These are phyloP conservation scores for Phlebiopsis flavidoalba DNA, from an alignment of 768 basidiomycete species.

Conservation along the genomic window DNA sequence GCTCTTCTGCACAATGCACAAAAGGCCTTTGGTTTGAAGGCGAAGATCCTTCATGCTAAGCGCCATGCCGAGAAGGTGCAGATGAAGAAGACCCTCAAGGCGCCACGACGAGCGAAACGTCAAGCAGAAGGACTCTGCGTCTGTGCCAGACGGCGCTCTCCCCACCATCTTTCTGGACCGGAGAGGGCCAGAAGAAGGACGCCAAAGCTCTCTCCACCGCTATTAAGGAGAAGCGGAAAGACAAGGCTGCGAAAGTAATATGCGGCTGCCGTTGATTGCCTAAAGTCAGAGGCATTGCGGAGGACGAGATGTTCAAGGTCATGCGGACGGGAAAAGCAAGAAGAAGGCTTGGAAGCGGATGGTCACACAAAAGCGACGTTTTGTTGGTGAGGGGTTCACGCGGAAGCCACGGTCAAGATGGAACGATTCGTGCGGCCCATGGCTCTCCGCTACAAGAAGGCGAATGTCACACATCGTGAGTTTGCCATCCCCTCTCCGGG, in stretches of 20 bases:
- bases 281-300: slow-evolving; percentile 95
- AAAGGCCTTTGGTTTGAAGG: slow-evolving; percentile 94
- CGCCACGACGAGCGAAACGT: slow-evolving; percentile 98
- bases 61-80: slow-evolving; percentile 97
- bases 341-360: slow-evolving; percentile 98
- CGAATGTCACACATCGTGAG: slow-evolving; percentile 97
- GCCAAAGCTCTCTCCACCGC: slow-evolving; percentile 94
- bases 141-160: slow-evolving; percentile 84
- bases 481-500: slow-evolving; percentile 1
- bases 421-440: slow-evolving; percentile 97
- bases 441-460: slow-evolving; percentile 96
- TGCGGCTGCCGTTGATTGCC: slow-evolving; percentile 89
- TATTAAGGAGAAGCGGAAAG: slow-evolving; percentile 97
- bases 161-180: slow-evolving; percentile 97
- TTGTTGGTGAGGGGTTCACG: slow-evolving; percentile 97
- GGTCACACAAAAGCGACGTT: slow-evolving; percentile 61
- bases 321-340: slow-evolving; percentile 97
- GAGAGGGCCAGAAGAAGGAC: slow-evolving; percentile 91
- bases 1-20: slow-evolving; percentile 81
- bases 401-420: slow-evolving; percentile 98
- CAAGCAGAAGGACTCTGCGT: slow-evolving; percentile 84
- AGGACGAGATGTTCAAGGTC: slow-evolving; percentile 99
- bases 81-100: slow-evolving; percentile 99
- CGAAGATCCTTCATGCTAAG: slow-evolving; percentile 95
- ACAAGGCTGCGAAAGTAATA: slow-evolving; percentile 99